Evolutionary conservation across 2,329 filamentous ascomycete genomes (phyloP).

Genomic region (Cytospora schulzeri): DNA sequence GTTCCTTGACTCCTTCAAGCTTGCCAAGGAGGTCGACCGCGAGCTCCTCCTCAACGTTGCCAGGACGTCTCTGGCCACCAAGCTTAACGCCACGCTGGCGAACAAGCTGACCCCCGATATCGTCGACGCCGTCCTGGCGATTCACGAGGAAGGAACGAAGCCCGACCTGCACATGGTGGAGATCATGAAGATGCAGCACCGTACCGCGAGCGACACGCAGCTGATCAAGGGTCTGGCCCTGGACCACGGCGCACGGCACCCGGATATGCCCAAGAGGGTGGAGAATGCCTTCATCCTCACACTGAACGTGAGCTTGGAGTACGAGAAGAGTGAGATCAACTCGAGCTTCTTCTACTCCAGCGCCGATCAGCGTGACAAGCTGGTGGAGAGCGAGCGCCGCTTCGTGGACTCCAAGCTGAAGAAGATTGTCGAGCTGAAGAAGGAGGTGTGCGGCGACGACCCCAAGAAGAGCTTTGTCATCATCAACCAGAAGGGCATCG

Average conservation of each 20-base stretch:
- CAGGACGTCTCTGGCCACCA: slow-evolving; percentile 91
- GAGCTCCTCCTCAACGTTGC: slow-evolving; percentile 93
- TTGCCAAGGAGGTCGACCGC: slow-evolving; percentile 83
- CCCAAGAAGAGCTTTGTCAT: slow-evolving; percentile 95
- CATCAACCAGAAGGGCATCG: slow-evolving; percentile 99
- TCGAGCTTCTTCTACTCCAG: slow-evolving; percentile 98
- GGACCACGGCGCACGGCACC: slow-evolving; percentile 94
- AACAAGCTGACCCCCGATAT: slow-evolving; percentile 92
- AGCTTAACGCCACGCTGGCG: slow-evolving; percentile 86
- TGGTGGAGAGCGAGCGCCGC: slow-evolving; percentile 93
- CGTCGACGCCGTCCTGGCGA: slow-evolving; percentile 93
- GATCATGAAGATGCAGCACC: slow-evolving; percentile 99
- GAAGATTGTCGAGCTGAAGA: slow-evolving; percentile 98
- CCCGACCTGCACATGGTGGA: slow-evolving; percentile 99
- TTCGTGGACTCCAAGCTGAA: slow-evolving; percentile 96
- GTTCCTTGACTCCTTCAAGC: slow-evolving; percentile 95
- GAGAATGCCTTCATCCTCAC: slow-evolving; percentile 96
- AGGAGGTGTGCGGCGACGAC: slow-evolving; percentile 92
- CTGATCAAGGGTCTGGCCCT: slow-evolving; percentile 90
- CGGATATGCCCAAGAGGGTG: slow-evolving; percentile 95
- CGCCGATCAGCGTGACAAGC: slow-evolving; percentile 94
- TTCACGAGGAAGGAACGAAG: slow-evolving; percentile 86
- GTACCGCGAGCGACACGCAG: slow-evolving; percentile 92
- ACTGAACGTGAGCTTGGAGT: slow-evolving; percentile 94
- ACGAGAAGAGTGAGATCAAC: slow-evolving; percentile 99